A percentile compares a stretch with the other conserved stretches of the same genome.
phyloP scores from a whole-genome alignment of 768 basidiomycete genomes.

The Trametes elegans region DNA sequence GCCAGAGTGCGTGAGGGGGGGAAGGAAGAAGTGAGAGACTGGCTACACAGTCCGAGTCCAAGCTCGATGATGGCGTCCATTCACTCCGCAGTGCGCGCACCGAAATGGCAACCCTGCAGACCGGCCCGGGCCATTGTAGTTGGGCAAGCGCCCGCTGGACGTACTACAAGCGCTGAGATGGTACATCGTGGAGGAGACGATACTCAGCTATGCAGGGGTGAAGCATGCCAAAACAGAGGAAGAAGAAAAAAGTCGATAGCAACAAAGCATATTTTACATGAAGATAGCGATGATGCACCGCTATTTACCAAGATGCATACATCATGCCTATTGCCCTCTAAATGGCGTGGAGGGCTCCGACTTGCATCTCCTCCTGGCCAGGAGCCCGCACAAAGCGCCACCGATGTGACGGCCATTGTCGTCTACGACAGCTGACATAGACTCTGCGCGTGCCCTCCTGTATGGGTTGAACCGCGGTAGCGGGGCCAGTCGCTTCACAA shows the following conservation, averaged over 20 bases:
- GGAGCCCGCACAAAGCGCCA: not conserved
- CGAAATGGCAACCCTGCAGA: not conserved
- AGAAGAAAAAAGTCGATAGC: too few species aligned
- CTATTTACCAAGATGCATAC: not conserved
- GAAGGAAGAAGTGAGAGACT: not conserved
- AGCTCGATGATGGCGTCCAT: not conserved
- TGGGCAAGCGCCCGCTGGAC: too few species aligned
- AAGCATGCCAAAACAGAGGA: too few species aligned
- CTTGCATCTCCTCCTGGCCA: not conserved
- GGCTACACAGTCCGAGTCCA: not conserved
- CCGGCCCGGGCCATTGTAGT: too few species aligned
- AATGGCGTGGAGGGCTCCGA: not conserved
- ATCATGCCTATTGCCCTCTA: not conserved
- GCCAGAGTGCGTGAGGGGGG: not conserved
- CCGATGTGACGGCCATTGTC: not conserved
- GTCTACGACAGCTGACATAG: constrained; percentile 28
- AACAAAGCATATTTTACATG: not conserved
- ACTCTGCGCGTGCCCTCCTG: constrained; percentile 28
- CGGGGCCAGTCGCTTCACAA: constrained; percentile 20
- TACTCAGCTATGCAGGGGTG: too few species aligned
- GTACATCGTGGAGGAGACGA: too few species aligned
- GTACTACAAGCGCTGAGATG: too few species aligned
- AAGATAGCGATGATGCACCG: not conserved
- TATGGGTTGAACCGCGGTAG: constrained; percentile 30
- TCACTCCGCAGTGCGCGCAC: not conserved